Evolutionary conservation across 2,329 filamentous ascomycete genomes (phyloP).

Genomic region (Clonostachys chloroleuca): DNA sequence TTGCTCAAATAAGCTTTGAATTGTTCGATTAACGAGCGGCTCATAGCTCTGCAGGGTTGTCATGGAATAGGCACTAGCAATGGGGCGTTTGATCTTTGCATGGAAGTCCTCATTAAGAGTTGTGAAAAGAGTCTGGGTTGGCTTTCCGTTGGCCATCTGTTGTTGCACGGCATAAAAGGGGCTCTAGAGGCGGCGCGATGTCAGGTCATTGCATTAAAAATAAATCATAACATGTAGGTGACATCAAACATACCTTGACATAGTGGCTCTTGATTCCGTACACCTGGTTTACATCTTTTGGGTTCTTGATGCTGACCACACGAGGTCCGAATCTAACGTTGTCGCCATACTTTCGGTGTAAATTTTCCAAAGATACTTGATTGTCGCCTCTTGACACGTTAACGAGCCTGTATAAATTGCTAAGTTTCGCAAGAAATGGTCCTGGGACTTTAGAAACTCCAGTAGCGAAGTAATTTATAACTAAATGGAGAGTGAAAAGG

Average conservation of each 20-base stretch:
- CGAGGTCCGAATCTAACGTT: constrained; percentile 9
- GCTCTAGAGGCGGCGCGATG: too few relatives aligned
- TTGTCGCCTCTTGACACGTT: neutral
- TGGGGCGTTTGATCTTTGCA: constrained; percentile 4
- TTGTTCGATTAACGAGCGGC: too few relatives aligned
- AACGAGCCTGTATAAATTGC: constrained; percentile 7
- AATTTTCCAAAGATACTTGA: neutral
- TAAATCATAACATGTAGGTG: too few relatives aligned
- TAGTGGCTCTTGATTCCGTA: constrained; percentile 1
- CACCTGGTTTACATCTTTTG: constrained; percentile 7
- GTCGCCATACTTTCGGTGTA: constrained; percentile 8
- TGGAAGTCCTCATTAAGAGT: constrained; percentile 9
- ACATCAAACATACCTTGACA: too few relatives aligned
- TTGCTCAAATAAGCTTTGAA: too few relatives aligned
- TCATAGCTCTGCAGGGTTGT: too few relatives aligned
- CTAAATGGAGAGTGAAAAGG: too few relatives aligned
- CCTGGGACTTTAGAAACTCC: constrained; percentile 1
- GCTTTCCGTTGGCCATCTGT: constrained; percentile 3
- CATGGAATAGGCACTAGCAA: neutral
- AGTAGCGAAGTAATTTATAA: too few relatives aligned
- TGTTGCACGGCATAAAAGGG: too few relatives aligned
- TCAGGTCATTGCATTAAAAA: too few relatives aligned
- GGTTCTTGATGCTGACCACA: constrained; percentile 8
- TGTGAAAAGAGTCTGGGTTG: constrained; percentile 11
- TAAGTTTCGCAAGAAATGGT: constrained; percentile 6